A percentile compares a stretch with the other conserved stretches of the same genome.
Conservation (phyloP, 2,329 filamentous ascomycete species). For the Seiridium unicorne region DNA sequence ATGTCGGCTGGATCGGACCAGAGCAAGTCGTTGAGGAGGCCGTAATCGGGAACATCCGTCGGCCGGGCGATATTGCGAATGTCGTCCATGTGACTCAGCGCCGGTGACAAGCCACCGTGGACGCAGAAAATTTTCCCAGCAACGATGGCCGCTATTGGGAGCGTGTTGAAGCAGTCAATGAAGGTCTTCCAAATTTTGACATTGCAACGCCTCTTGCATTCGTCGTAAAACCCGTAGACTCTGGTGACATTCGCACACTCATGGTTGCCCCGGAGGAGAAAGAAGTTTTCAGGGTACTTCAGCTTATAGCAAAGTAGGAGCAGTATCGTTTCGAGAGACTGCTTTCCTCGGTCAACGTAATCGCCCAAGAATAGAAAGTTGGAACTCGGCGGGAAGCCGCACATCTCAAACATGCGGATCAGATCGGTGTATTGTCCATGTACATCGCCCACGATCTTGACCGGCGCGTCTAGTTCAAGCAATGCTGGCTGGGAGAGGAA, state of each 20-base stretch:
- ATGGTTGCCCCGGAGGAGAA: conserved; percentile 90
- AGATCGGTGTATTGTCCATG: conserved; percentile 96
- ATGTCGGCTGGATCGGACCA: conserved; percentile 99
- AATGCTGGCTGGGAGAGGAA: conserved; percentile 90
- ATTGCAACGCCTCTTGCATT: conserved; percentile 94
- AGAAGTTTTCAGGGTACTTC: conserved; percentile 97
- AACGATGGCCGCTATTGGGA: conserved; percentile 95
- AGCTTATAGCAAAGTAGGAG: conserved; percentile 94
- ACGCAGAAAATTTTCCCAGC: conserved; percentile 98
- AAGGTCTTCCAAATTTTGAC: conserved; percentile 99
- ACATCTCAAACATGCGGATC: conserved; percentile 98
- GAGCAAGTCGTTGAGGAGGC: conserved; percentile 87
- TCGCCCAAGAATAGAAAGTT: conserved; percentile 96
- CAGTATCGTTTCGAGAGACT: conserved; percentile 91
- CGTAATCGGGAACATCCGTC: conserved; percentile 96
- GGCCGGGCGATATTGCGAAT: conserved; percentile 94
- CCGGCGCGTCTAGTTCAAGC: conserved; percentile 86
- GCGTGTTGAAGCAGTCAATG: conserved; percentile 91
- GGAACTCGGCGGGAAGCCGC: conserved; percentile 85
- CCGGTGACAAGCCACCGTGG: conserved; percentile 90
- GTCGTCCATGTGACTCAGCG: conserved; percentile 94
- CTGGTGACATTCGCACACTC: conserved; percentile 95
- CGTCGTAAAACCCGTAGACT: conserved; percentile 97
- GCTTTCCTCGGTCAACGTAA: conserved; percentile 95
- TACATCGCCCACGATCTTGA: conserved; percentile 97